A percentile compares a stretch with the other conserved stretches of the same genome.
phyloP scores from a whole-genome alignment of 257 asterid genomes.

The Lithospermum erythrorhizon region DNA sequence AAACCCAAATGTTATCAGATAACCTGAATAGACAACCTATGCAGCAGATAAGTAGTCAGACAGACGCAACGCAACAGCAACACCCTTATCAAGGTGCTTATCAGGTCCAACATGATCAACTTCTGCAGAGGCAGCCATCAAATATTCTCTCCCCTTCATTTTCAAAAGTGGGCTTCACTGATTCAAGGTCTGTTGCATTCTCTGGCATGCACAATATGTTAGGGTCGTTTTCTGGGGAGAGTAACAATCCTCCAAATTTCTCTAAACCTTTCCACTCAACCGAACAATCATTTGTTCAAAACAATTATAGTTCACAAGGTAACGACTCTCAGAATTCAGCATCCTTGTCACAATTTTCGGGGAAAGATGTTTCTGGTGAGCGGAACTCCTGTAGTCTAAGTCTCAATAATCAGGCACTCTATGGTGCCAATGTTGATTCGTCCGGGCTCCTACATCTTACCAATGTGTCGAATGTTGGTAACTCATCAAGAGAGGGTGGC shows the following conservation, averaged over 20 bases:
- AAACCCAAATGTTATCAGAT: slow-evolving; percentile 56
- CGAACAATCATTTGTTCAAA: slow-evolving; percentile 60
- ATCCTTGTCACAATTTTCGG: slow-evolving; percentile 38
- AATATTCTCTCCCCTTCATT: slow-evolving; percentile 61
- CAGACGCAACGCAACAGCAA: slow-evolving; percentile 36
- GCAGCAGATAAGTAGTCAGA: slow-evolving; percentile 42
- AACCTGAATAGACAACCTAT: slow-evolving; percentile 44
- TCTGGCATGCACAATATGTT: slow-evolving; percentile 57
- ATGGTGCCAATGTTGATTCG: slow-evolving; percentile 52
- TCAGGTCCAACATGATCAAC: slow-evolving; percentile 48
- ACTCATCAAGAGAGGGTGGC: slow-evolving; percentile 50
- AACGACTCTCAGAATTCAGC: slow-evolving; percentile 34
- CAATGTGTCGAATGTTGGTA: slow-evolving; percentile 39
- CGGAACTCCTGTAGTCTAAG: slow-evolving; percentile 48
- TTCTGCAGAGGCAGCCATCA: slow-evolving; percentile 55
- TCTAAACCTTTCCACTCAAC: slow-evolving; percentile 48
- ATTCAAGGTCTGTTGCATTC: slow-evolving; percentile 37
- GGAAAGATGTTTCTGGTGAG: slow-evolving; percentile 49
- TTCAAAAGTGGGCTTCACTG: slow-evolving; percentile 45
- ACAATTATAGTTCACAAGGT: slow-evolving; percentile 36
- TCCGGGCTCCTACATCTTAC: slow-evolving; percentile 66
- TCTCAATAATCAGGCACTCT: slow-evolving; percentile 52
- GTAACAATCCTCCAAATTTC: slow-evolving; percentile 44
- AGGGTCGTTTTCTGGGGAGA: slow-evolving; percentile 64
- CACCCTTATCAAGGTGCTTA: slow-evolving; percentile 50